These are phyloP conservation scores for Jacaranda copaia DNA, from an alignment of 257 asterid species.

Conservation along the genomic window DNA sequence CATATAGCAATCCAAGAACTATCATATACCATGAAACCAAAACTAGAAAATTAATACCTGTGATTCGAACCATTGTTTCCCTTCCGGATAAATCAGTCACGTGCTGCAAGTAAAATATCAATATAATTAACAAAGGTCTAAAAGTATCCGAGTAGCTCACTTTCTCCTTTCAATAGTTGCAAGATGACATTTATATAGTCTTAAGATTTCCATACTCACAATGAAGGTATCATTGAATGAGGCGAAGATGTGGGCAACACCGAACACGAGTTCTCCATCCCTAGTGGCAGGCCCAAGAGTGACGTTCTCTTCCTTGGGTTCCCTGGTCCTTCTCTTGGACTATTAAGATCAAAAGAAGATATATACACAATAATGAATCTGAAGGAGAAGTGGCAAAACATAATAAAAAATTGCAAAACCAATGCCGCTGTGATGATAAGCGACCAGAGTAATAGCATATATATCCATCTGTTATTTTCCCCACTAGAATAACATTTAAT, in stretches of 20 bases:
- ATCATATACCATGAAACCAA: not conserved
- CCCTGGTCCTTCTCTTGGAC: constrained; percentile 85
- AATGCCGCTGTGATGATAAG: no score
- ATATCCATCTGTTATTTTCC: no score
- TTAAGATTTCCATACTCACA: constrained; percentile 43
- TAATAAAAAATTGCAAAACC: not conserved
- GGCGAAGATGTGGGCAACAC: constrained; percentile 82
- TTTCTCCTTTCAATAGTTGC: not conserved
- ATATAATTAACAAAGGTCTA: not conserved
- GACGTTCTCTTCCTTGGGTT: constrained; percentile 87
- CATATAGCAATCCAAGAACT: not conserved
- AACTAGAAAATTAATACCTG: constrained; percentile 53
- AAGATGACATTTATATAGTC: not conserved
- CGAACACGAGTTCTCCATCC: constrained; percentile 83
- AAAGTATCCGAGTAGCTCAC: not conserved
- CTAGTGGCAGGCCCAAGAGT: constrained; percentile 83
- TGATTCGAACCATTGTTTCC: constrained; percentile 90
- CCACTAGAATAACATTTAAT: no score
- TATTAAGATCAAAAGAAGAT: constrained; percentile 12
- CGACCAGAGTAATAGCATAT: no score
- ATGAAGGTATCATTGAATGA: constrained; percentile 87
- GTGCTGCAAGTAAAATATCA: constrained; percentile 56
- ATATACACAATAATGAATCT: not conserved
- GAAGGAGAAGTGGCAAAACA: not conserved
- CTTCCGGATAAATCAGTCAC: constrained; percentile 93